Conservation (phyloP, 768 basidiomycete species). For the Trametes villosa region DNA sequence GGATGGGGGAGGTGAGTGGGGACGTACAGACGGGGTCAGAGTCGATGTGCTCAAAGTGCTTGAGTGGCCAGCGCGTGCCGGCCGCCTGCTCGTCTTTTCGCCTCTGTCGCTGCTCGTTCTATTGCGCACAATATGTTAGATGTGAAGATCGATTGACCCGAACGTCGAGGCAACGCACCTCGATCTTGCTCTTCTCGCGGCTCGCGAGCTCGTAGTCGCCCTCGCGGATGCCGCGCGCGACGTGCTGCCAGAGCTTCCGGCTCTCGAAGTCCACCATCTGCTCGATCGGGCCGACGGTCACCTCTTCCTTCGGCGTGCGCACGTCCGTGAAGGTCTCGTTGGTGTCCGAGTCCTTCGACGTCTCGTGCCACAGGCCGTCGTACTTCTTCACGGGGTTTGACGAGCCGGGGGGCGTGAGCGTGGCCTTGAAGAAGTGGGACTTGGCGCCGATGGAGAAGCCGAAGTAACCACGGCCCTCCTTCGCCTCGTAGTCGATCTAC, state of each 20-base stretch:
- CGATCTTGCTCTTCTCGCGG: slow-evolving; percentile 86
- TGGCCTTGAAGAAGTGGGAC: slow-evolving; percentile 90
- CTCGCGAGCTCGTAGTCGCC: slow-evolving; percentile 93
- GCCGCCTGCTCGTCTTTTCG: slow-evolving; percentile 79
- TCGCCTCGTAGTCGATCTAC: slow-evolving; percentile 90
- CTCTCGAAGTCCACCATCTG: slow-evolving; percentile 86
- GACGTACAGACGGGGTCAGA: slow-evolving; percentile 73
- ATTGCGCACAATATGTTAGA: background rate
- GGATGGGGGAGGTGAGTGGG: background rate
- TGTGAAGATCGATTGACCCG: background rate
- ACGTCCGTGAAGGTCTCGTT: slow-evolving; percentile 78
- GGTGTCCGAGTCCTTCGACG: slow-evolving; percentile 54
- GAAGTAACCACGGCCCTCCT: slow-evolving; percentile 96
- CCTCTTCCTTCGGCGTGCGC: slow-evolving; percentile 71
- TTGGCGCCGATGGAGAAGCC: slow-evolving; percentile 60
- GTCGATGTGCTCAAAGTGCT: slow-evolving; percentile 75
- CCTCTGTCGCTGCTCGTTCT: slow-evolving; percentile 93
- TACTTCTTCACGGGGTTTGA: slow-evolving; percentile 52
- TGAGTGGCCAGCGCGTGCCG: slow-evolving; percentile 73
- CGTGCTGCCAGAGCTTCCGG: slow-evolving; percentile 79
- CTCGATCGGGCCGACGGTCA: slow-evolving; percentile 61
- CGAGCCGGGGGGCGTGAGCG: slow-evolving; percentile 54
- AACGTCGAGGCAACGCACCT: slow-evolving; percentile 54
- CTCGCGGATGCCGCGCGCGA: slow-evolving; percentile 88
- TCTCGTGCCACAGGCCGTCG: slow-evolving; percentile 84